These are phyloP conservation scores for Candida chauliodis DNA, from an alignment of 805 yeast species.

Conservation along the genomic window DNA sequence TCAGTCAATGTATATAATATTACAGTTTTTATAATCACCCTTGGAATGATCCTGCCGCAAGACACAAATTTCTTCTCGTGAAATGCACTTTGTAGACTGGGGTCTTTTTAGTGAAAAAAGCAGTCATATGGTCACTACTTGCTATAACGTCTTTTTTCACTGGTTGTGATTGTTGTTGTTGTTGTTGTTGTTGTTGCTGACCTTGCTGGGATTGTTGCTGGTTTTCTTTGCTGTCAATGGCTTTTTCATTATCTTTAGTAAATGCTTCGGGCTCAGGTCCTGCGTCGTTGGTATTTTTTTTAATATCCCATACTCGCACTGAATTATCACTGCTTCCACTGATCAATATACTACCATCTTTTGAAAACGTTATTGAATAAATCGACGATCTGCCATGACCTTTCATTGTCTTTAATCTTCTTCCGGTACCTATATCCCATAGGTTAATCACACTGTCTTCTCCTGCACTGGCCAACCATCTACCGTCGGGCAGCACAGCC, in stretches of 20 bases:
- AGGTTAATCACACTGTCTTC: conserved; percentile 85
- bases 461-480: conserved; percentile 94
- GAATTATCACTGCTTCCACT: conserved; percentile 92
- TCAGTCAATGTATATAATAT: too few species aligned
- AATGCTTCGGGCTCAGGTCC: conserved; percentile 76
- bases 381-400: conserved; percentile 91
- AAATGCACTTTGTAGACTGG: conserved; percentile 92
- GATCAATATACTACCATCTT: conserved; percentile 84
- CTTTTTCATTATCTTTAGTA: conserved; percentile 17
- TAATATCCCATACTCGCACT: conserved; percentile 94
- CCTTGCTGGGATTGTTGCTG: conserved; percentile 7
- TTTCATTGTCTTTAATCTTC: conserved; percentile 83
- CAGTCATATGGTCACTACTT: conserved; percentile 86
- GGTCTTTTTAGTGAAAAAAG: conserved; percentile 88
- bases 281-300: conserved; percentile 75
- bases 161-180: conserved; percentile 42
- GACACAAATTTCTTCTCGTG: conserved; percentile 83
- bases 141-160: conserved; percentile 72
- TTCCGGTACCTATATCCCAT: conserved; percentile 94
- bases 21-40: too few species aligned
- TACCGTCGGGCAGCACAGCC: conserved; percentile 94
- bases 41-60: conserved; percentile 85
- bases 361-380: conserved; percentile 77
- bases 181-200: conserved; percentile 60
- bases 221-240: background rate